Base-by-base conservation (phyloP, 2,329 filamentous ascomycete genomes). In the Colletotrichum sp. region DNA sequence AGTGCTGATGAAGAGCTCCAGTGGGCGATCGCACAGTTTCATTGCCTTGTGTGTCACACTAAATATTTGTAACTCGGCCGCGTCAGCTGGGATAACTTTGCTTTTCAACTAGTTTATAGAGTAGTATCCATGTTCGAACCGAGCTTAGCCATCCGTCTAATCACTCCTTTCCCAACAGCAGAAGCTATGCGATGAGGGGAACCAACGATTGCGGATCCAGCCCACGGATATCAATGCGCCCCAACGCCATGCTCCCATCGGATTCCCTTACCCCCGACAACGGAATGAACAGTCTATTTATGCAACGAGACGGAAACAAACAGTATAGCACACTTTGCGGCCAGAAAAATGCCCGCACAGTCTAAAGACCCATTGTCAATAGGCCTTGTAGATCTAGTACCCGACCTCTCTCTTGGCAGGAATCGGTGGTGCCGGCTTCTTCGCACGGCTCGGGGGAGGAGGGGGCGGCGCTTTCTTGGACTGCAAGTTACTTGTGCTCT, bases 351-450 rank as follows among this genome's bases (percentile, higher is more conserved):
- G 28, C 30, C 63, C 48, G 8, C 22, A 6, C 6, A n/a, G 10
- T 26, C 3, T 44, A 16, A 8, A 22, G 18, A 22, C 12, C n/a
- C 22, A 63, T 13, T 15, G 52, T 67, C 63, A 74, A 30, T 32
- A 59, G 32, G 66, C 48, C 18, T 32, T 52, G 67, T 75, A 76
- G 48, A 71, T 68, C 76, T 80, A 81, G 67, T 83, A 83, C 32
- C 80, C 77, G 65, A 81, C 78, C 76, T 83, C 82, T 59, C 84
- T 77, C 72, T 82, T 83, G 18, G 83, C 75, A 16, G 77, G 77
- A n/a, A 78, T 66, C 4, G 90, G 90, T 62, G 90, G 90, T 13
- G 90, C 83, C 5, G 88, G 88, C 84, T 92, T 92, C 86, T 91
- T 91, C 72, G 85, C 82, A 36, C 86, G 83, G 80, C 85, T 87